Base-by-base conservation (phyloP, 352 stramenopile genomes). In the Globisporangium nagaii region DNA sequence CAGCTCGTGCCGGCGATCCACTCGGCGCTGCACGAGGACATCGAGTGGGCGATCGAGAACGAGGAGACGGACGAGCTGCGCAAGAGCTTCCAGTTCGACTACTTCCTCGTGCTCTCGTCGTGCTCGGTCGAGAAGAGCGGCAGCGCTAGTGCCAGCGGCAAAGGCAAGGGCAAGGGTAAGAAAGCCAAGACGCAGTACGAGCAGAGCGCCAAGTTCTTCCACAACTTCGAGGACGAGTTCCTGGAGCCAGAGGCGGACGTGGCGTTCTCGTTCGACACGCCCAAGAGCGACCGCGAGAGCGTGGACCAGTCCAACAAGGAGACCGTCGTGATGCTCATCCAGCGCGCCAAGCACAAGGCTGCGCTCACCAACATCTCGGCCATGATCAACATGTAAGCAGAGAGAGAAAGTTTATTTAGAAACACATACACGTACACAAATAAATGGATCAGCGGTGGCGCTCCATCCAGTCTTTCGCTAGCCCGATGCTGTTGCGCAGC, bases 201-300 rank as follows among this genome's bases (percentile, higher is more conserved):
- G 28, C 68, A 85, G 58, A 83, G 59, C 15, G 70, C 66, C 49
- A 91, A 88, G 75, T 76, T 87, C 53, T 94, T 86, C 56, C 61
- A 77, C 64, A 91, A 94, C 65, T 94, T 94, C 60, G 84, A 94
- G 53, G 84, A 94, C 57, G 84, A 94, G 57, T 94, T 94, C 60
- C 59, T 92, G 11, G 79, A 92, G 63, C 65, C 79, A 43, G 74
- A 90, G 30, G 84, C 79, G 12, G 71, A 89, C 44, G 25, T 92
- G 19, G 48, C 45, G 35, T 94, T 89, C 58, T 61, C 78, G 13
- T 89, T 94, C 50, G 79, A 92, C 46, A 82, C 73, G 5, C 79
- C 81, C 11, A 66, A 82, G 50, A 68, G 74, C 52, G 81, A 90
- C 35, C 75, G 76, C 53, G 78, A 89, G 37, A 53, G 66, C 4